These are phyloP conservation scores for Barbatosphaeria neglecta DNA, from an alignment of 495 filamentous ascomycete genomes.

Conservation along the genomic window DNA sequence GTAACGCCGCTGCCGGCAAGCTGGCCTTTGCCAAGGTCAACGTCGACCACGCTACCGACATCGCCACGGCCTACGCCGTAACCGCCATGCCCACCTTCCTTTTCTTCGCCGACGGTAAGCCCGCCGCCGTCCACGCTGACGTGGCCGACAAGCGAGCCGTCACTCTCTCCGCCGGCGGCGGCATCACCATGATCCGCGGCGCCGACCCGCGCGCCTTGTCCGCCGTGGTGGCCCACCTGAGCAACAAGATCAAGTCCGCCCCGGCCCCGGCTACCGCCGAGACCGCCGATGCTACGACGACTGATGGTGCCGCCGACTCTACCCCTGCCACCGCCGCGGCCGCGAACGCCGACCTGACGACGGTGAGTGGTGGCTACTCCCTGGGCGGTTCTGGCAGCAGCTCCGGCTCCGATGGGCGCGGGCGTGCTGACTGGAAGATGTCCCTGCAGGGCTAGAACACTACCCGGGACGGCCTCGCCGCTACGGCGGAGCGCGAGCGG, in stretches of 20 bases:
- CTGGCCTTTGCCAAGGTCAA: constrained; percentile 51
- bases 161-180: constrained; percentile 4
- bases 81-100: constrained; percentile 72
- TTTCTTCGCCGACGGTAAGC: constrained; percentile 62
- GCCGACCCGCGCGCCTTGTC: constrained; percentile 21
- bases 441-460: background rate
- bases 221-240: constrained; percentile 19
- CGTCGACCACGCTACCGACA: constrained; percentile 39
- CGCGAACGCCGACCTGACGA: background rate
- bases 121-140: constrained; percentile 54
- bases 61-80: constrained; percentile 34
- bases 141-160: constrained; percentile 8
- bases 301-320: background rate
- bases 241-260: constrained; percentile 7
- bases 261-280: background rate
- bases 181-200: constrained; percentile 16
- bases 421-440: constrained; percentile 1
- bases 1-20: constrained; percentile 24
- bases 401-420: too few relatives aligned
- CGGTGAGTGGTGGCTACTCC: constrained; percentile 1
- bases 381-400: background rate
- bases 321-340: background rate
- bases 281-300: background rate
- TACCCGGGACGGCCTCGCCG: background rate
- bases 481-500: background rate